Evolutionary conservation across 768 basidiomycete species (phyloP).

Genomic region (Lyophyllum atratum): DNA sequence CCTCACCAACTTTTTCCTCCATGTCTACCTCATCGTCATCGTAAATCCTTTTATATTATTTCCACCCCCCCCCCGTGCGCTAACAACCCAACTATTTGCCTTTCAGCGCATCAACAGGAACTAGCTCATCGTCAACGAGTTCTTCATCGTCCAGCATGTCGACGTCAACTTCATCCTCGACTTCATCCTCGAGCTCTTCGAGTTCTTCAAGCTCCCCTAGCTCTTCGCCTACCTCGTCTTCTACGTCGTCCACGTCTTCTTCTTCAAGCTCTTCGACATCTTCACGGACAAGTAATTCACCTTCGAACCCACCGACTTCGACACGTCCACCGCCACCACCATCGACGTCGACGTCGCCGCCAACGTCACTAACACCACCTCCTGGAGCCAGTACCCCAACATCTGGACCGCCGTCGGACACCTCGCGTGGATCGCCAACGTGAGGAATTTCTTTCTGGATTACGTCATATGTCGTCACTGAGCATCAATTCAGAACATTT

Average conservation of each 20-base stretch:
- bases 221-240: conserved; percentile 23
- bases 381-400: conserved; percentile 21
- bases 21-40: conserved; percentile 15
- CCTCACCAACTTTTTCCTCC: conserved; percentile 7
- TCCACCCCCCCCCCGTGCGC: background rate
- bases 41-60: background rate
- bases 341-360: conserved; percentile 11
- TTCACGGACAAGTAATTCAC: conserved; percentile 12
- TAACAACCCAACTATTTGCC: background rate
- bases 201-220: conserved; percentile 19
- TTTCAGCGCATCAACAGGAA: conserved; percentile 1
- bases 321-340: conserved; percentile 18
- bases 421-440: conserved; percentile 10
- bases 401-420: conserved; percentile 15
- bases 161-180: conserved; percentile 16
- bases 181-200: conserved; percentile 15
- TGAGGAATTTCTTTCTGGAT: conserved; percentile 18
- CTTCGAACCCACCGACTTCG: conserved; percentile 13
- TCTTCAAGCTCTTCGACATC: conserved; percentile 20
- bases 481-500: conserved; percentile 1
- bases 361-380: conserved; percentile 21
- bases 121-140: conserved; percentile 7
- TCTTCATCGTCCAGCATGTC: conserved; percentile 15
- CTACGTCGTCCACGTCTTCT: conserved; percentile 19
- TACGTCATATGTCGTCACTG: conserved; percentile 13